phyloP scores from a whole-genome alignment of 1,284 basidiomycete genomes.

The Microstroma glucosiphilum region DNA sequence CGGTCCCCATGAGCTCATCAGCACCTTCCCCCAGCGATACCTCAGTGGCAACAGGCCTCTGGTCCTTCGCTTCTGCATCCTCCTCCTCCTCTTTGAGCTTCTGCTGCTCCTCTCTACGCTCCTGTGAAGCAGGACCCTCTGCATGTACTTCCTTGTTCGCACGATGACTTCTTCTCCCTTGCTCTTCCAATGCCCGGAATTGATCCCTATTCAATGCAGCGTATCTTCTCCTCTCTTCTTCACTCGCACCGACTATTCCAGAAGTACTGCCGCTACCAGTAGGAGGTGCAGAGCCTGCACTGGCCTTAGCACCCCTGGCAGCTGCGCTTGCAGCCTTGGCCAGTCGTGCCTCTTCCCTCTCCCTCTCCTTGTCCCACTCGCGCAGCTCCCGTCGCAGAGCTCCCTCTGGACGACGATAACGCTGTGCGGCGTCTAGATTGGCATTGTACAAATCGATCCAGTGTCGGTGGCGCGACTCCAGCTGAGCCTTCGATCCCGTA shows the following conservation, averaged over 20 bases:
- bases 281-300: not conserved
- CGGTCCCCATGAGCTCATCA: no score
- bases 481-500: conserved; percentile 25
- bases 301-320: not conserved
- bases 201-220: not conserved
- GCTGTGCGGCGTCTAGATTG: conserved; percentile 42
- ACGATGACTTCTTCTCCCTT: not conserved
- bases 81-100: not conserved
- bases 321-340: conserved; percentile 1
- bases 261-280: not conserved
- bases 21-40: no score
- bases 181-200: not conserved
- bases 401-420: conserved; percentile 19
- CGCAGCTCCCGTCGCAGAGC: conserved; percentile 27
- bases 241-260: not conserved
- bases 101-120: not conserved
- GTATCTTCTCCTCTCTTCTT: conserved; percentile 1
- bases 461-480: conserved; percentile 40
- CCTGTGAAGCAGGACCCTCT: not conserved
- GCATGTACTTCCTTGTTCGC: not conserved
- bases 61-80: not conserved
- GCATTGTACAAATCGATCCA: conserved; percentile 48
- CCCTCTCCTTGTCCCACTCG: conserved; percentile 32
- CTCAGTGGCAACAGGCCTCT: no score
- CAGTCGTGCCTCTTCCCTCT: conserved; percentile 9